Conservation (phyloP, 805 yeast species). For the Yarrowia sp. region DNA sequence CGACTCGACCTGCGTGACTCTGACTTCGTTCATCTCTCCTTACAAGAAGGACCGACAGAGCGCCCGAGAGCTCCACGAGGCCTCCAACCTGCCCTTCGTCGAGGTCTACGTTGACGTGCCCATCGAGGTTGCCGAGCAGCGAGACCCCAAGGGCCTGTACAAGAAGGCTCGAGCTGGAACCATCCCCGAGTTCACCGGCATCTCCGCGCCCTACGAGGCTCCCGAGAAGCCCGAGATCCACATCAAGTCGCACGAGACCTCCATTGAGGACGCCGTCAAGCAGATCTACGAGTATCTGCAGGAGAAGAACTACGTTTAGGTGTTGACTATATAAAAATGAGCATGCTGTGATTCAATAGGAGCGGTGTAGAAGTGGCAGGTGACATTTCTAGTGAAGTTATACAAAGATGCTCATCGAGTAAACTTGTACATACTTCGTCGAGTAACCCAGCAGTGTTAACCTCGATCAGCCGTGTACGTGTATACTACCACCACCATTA, state of each 20-base stretch:
- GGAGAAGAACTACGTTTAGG: slow-evolving; percentile 23
- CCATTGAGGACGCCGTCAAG: slow-evolving; percentile 79
- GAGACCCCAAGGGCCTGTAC: slow-evolving; percentile 96
- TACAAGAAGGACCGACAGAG: slow-evolving; percentile 78
- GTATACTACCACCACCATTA: too few relatives aligned
- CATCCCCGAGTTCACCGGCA: slow-evolving; percentile 92
- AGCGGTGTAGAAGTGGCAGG: too few relatives aligned
- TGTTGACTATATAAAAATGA: neutral
- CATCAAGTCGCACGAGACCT: slow-evolving; percentile 64
- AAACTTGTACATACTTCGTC: too few relatives aligned
- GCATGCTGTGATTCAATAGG: too few relatives aligned
- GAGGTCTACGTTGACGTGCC: slow-evolving; percentile 95
- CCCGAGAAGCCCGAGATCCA: slow-evolving; percentile 84
- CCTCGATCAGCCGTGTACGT: neutral
- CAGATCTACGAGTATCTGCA: slow-evolving; percentile 58
- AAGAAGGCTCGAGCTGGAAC: slow-evolving; percentile 95
- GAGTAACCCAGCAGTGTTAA: too few relatives aligned
- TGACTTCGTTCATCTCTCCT: slow-evolving; percentile 92
- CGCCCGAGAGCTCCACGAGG: slow-evolving; percentile 82
- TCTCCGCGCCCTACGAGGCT: slow-evolving; percentile 93
- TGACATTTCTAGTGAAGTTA: too few relatives aligned
- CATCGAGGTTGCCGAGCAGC: slow-evolving; percentile 87
- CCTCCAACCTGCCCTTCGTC: slow-evolving; percentile 72
- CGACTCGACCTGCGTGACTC: slow-evolving; percentile 82
- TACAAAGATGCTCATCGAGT: too few relatives aligned